Conservation (phyloP, 139 green algal genomes). For the Tetradesmus lagerheimii region DNA sequence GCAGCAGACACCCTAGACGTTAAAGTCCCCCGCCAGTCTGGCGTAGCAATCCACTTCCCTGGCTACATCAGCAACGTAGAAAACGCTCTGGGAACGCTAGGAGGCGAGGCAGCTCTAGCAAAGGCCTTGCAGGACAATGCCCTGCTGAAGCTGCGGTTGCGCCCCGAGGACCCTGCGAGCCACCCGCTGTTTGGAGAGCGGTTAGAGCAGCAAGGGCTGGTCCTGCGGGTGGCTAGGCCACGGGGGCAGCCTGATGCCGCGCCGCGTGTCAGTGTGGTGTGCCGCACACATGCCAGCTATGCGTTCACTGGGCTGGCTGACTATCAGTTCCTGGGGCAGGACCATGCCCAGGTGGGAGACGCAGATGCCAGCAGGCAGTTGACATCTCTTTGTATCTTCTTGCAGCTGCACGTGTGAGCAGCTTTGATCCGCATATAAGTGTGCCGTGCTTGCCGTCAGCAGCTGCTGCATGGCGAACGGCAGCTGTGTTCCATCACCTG, state of each 20-base stretch:
- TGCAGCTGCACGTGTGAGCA: neutral
- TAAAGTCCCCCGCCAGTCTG: neutral
- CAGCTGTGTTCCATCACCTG: no score
- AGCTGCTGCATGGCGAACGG: neutral
- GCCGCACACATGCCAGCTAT: slow-evolving; percentile 35
- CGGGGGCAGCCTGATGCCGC: neutral
- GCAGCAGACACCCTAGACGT: neutral
- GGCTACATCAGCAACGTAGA: slow-evolving; percentile 53
- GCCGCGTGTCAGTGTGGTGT: slow-evolving; percentile 17
- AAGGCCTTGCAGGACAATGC: slow-evolving; percentile 1
- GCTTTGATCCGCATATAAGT: neutral
- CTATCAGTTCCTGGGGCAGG: slow-evolving; percentile 56
- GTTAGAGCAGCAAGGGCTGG: slow-evolving; percentile 19
- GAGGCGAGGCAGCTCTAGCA: slow-evolving; percentile 25
- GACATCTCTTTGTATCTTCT: no score
- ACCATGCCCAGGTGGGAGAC: slow-evolving; percentile 1
- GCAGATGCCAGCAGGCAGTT: neutral
- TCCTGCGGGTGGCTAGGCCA: slow-evolving; percentile 54
- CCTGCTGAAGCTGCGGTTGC: slow-evolving; percentile 51
- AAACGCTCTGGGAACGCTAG: slow-evolving; percentile 42
- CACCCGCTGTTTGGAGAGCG: slow-evolving; percentile 61
- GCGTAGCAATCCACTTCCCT: slow-evolving; percentile 54
- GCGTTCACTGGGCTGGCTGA: slow-evolving; percentile 63
- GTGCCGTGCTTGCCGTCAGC: neutral
- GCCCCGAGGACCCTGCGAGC: slow-evolving; percentile 55